phyloP scores from a whole-genome alignment of 176 grass and related monocot genomes.

The Lolium multiflorum region DNA sequence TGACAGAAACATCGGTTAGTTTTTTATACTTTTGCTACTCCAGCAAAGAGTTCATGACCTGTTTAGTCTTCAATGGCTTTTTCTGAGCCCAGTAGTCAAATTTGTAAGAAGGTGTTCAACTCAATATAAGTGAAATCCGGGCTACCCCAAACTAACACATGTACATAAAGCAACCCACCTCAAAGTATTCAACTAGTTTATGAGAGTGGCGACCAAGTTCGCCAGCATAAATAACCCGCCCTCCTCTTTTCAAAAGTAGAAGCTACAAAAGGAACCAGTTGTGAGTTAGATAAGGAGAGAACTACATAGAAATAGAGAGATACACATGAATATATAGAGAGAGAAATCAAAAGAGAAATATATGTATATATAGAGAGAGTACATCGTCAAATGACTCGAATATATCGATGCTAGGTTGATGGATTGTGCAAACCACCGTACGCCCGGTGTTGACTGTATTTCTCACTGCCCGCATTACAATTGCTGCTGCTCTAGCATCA shows the following conservation, averaged over 20 bases:
- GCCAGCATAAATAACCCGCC: too few species aligned
- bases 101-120: constrained; percentile 6
- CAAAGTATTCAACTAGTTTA: not conserved
- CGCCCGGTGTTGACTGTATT: too few species aligned
- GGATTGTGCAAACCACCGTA: too few species aligned
- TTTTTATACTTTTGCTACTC: not conserved
- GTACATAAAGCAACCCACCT: constrained; percentile 43
- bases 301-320: not conserved
- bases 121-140: constrained; percentile 5
- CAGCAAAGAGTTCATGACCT: not conserved
- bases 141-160: not conserved
- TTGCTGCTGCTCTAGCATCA: too few species aligned
- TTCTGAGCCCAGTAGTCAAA: not conserved
- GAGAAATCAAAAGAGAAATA: too few species aligned
- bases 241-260: too few species aligned
- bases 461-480: too few species aligned
- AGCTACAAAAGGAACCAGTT: too few species aligned
- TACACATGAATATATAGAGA: too few species aligned
- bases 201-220: too few species aligned
- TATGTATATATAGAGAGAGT: not conserved
- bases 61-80: not conserved
- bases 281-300: not conserved
- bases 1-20: not conserved
- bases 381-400: not conserved
- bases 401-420: too few species aligned